phyloP scores from a whole-genome alignment of 1,284 basidiomycete species.

The Trametes versicolor region DNA sequence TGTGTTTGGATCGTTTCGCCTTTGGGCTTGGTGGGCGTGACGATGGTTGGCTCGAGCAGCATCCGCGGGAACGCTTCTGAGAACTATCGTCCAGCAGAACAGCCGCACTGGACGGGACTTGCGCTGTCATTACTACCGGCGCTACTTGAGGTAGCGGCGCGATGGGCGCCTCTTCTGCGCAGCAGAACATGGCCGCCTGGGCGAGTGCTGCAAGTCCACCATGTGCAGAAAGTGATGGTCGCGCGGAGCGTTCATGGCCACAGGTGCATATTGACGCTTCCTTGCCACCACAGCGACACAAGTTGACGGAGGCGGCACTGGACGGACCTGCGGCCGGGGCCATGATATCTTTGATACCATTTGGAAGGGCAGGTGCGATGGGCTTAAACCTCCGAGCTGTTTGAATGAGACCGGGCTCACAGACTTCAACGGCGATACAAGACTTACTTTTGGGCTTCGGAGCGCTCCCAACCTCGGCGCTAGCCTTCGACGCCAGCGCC shows the following conservation, averaged over 20 bases:
- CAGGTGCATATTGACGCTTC: constrained; percentile 67
- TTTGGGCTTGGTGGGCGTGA: constrained; percentile 31
- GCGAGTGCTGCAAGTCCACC: constrained; percentile 58
- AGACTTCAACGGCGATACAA: background rate
- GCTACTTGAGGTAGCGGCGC: background rate
- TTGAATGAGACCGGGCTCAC: background rate
- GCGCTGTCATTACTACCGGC: constrained; percentile 5
- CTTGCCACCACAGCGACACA: constrained; percentile 62
- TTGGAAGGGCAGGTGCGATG: constrained; percentile 43
- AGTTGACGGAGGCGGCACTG: constrained; percentile 51
- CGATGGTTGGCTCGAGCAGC: constrained; percentile 27
- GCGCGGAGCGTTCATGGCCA: constrained; percentile 24
- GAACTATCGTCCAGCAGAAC: constrained; percentile 7
- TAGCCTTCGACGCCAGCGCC: constrained; percentile 2
- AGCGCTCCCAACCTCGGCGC: constrained; percentile 1
- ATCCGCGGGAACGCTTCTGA: constrained; percentile 27
- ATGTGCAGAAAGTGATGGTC: background rate
- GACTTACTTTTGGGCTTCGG: constrained; percentile 26
- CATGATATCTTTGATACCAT: constrained; percentile 39
- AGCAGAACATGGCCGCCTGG: constrained; percentile 58
- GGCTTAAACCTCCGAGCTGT: constrained; percentile 40
- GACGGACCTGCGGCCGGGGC: constrained; percentile 41
- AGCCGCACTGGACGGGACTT: background rate
- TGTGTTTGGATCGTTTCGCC: constrained; percentile 26
- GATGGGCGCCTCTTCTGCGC: constrained; percentile 31